Evolutionary conservation across 148 eudicot genomes (phyloP), one percentile per base, ranked within the genome.

Genomic region (Camellia sinensis): DNA sequence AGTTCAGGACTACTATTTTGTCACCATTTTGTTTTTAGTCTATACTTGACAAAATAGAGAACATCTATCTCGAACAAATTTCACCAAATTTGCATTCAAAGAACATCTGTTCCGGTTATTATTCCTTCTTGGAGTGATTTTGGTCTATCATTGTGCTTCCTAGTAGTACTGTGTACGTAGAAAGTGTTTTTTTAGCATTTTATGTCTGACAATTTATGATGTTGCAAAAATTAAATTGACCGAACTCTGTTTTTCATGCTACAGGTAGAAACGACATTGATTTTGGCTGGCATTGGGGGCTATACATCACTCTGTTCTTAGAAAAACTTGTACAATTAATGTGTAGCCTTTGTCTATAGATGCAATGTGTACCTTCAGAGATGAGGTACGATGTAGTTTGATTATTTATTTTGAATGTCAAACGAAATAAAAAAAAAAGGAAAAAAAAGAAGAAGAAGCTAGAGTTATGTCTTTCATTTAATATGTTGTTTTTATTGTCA

Each of bases 361-460:
- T 91, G 92, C 89, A 78, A 67, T 82, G 69, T 80, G 73, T 57
- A 79, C 83, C 74, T 59, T 79, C 81, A 82, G 81, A 81, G 77
- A 93, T 89, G 97, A 91, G 93, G 96, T 92, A 87, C 14, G 43
- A 7, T 29, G 48, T 14, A 54, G 54, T 44, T 37, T 2, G 48
- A 22, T 14, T 67, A 22, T 22, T 75, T 17, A 15, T 70, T 46
- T 15, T 29, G 62, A 11, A 64, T 17, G 43, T 21, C 44, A 66
- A 74, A 80, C 5, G 50, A 9, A 40, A 17, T 68, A 45, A 12
- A 12, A 2, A 7, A 7, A 7, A 18, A 37, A 37, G 1, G 0
- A 0, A 37, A 19, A 19, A 37, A 1, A 66, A 10, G 1, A 29
- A 29, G 29, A 29, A 29, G 45, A 66, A 43, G 41, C 66, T 74